These are phyloP conservation scores for Russula earlei DNA, from an alignment of 768 basidiomycete species.

Conservation along the genomic window DNA sequence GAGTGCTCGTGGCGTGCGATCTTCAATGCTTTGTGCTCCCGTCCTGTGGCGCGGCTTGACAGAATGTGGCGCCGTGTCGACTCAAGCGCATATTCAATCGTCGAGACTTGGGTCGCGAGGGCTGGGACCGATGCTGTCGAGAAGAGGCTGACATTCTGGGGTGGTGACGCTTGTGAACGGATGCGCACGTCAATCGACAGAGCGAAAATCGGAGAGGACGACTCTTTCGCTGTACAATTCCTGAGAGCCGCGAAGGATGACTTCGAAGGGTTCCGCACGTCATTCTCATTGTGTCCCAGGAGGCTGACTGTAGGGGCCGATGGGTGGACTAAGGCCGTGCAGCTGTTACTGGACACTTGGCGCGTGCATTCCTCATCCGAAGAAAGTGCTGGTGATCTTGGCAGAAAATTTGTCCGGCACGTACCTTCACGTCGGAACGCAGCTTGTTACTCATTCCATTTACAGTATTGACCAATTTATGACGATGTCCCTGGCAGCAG, in stretches of 20 bases:
- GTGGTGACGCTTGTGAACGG: slow-evolving; percentile 30
- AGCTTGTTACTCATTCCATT: slow-evolving; percentile 3
- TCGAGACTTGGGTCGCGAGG: slow-evolving; percentile 57
- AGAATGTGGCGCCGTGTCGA: slow-evolving; percentile 78
- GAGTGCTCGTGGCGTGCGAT: slow-evolving; percentile 77
- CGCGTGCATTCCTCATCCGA: slow-evolving; percentile 33
- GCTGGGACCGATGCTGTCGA: slow-evolving; percentile 35
- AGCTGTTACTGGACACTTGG: slow-evolving; percentile 50
- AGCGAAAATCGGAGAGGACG: slow-evolving; percentile 19
- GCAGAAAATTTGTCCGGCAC: slow-evolving; percentile 56
- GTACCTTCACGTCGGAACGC: slow-evolving; percentile 22
- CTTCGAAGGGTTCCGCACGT: slow-evolving; percentile 19
- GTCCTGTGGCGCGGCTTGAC: slow-evolving; percentile 65
- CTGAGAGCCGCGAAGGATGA: slow-evolving; percentile 29
- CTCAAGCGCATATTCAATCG: slow-evolving; percentile 40
- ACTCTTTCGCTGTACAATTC: slow-evolving; percentile 36
- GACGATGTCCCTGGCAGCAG: slow-evolving; percentile 65
- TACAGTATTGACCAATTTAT: slow-evolving; percentile 66
- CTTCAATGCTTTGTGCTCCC: slow-evolving; percentile 55
- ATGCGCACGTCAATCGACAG: slow-evolving; percentile 27
- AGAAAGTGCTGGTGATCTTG: slow-evolving; percentile 32
- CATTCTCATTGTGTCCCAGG: slow-evolving; percentile 18
- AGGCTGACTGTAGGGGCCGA: slow-evolving; percentile 9
- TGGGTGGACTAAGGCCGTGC: slow-evolving; percentile 30
- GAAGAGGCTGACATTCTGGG: slow-evolving; percentile 52